Evolutionary conservation across 257 asterid species (phyloP).

Genomic region (Linaria vulgaris): DNA sequence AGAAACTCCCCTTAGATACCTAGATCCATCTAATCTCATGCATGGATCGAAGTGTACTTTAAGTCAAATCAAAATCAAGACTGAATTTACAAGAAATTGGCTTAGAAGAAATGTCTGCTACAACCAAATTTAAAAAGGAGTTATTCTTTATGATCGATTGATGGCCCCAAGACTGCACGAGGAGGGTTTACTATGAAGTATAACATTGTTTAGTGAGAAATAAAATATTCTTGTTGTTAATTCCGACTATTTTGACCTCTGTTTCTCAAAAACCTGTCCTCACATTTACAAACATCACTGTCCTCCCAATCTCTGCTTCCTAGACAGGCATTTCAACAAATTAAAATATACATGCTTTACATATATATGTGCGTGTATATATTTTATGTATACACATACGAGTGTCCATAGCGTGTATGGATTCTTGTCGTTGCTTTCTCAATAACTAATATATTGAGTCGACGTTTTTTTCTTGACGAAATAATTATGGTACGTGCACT

Average conservation of each 20-base stretch:
- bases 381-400: too few species aligned
- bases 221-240: slow-evolving; percentile 28
- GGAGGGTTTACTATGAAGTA: slow-evolving; percentile 21
- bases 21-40: too few species aligned
- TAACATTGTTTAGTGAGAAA: slow-evolving; percentile 22
- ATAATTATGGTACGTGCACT: too few species aligned
- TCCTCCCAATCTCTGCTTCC: slow-evolving; percentile 29
- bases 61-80: not conserved
- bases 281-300: slow-evolving; percentile 33
- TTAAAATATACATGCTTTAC: too few species aligned
- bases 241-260: slow-evolving; percentile 42
- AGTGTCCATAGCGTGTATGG: too few species aligned
- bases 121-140: not conserved
- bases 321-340: slow-evolving; percentile 1
- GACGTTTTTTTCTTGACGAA: too few species aligned
- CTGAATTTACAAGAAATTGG: too few species aligned
- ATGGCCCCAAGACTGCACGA: slow-evolving; percentile 28
- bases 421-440: too few species aligned
- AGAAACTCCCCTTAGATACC: too few species aligned
- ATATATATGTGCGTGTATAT: too few species aligned
- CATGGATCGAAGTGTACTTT: too few species aligned
- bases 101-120: not conserved
- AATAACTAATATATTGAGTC: too few species aligned
- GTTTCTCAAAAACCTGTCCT: slow-evolving; percentile 38
- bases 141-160: not conserved